Base-by-base conservation (phyloP, 768 basidiomycete genomes). In the Podaxis carcinomalis region DNA sequence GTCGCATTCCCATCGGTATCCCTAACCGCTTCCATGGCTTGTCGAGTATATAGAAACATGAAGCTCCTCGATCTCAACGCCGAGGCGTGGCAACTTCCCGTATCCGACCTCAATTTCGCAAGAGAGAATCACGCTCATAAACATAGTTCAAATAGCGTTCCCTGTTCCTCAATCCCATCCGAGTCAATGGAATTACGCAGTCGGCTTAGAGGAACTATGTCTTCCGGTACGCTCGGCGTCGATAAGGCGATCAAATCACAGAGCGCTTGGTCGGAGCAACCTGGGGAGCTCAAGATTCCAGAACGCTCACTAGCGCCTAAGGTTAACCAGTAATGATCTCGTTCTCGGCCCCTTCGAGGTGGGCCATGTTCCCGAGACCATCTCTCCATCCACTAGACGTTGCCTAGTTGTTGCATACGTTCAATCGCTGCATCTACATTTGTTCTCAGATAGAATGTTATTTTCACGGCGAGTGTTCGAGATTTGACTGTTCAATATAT, bases 1-100 rank as follows among this genome's bases (percentile, higher is more conserved):
- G 42, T 59, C 37, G 50, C 57, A 2, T 51, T 59, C 35, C 50
- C 51, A 3, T 59, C 50, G n/a, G 57, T 59, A 14, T 52, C 57
- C 5, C n/a, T 59, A 5, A 40, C 50, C 1, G 57, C 57, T 3
- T 59, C 57, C 6, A 59, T 59, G 57, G 57, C 57, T 1, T 59
- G 50, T 32, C 57, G 57, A 4, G 57, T 59, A 2, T 59, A 51
- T 27, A 39, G 57, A 28, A 59, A 59, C 25, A 25, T 59, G 36
- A 59, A 51, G 39, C 21, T 40, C 5, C 50, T 59, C n/a, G 57
- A 59, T 28, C 25, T 59, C 36, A 37, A 35, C 14, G 47, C 9
- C 11, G 11, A 50, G 9, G 37, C 35, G 10, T 19, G 14, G 2
- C 46, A 2, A 14, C 47, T 50, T 14, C 56, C 56, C 21, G 19